Conservation (phyloP, 805 yeast genomes). For the Wickerhamiella azyma region DNA sequence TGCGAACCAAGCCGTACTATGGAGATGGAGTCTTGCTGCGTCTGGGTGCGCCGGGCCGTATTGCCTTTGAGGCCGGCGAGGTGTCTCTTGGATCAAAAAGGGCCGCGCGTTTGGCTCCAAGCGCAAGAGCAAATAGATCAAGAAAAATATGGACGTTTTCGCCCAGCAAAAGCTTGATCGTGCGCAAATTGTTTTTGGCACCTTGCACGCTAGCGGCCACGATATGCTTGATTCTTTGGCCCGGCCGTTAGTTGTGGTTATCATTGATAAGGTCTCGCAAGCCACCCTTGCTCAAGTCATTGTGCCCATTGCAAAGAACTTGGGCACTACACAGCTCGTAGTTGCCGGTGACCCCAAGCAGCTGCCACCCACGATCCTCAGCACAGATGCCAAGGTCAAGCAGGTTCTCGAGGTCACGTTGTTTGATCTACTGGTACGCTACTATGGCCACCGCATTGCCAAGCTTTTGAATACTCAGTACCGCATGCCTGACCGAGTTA, state of each 20-base stretch:
- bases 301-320: constrained; percentile 71
- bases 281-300: constrained; percentile 91
- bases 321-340: constrained; percentile 42
- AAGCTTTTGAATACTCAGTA: constrained; percentile 65
- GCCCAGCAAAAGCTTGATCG: constrained; percentile 39
- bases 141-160: constrained; percentile 23
- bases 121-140: not conserved
- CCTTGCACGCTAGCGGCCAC: constrained; percentile 83
- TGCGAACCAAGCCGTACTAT: constrained; percentile 35
- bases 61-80: not conserved
- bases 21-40: not conserved
- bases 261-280: constrained; percentile 93
- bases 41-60: not conserved
- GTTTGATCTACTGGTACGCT: constrained; percentile 60
- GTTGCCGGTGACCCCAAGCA: constrained; percentile 92
- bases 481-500: constrained; percentile 28
- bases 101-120: not conserved
- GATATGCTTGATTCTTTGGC: constrained; percentile 25
- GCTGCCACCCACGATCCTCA: constrained; percentile 77
- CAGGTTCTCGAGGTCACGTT: constrained; percentile 47
- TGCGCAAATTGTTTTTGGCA: constrained; percentile 55
- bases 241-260: constrained; percentile 57
- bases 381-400: constrained; percentile 30
- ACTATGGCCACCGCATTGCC: constrained; percentile 34
- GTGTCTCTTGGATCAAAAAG: not conserved